Conservation (phyloP, 768 basidiomycete species). For the Serendipita sp. region DNA sequence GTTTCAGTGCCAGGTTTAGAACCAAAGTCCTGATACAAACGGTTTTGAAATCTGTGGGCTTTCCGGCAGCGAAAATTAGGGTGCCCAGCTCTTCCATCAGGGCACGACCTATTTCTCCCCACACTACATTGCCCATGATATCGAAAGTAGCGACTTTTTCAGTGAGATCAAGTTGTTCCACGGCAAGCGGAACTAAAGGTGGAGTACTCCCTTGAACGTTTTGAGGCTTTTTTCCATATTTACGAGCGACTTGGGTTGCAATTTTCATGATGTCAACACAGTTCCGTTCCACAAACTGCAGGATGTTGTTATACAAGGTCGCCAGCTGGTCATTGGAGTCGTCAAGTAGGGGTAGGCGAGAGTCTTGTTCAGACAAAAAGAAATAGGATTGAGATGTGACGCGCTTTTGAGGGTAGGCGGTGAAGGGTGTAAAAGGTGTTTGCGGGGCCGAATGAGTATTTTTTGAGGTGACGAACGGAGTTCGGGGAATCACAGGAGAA, state of each 20-base stretch:
- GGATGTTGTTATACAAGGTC: slow-evolving; percentile 61
- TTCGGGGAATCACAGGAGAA: slow-evolving; percentile 62
- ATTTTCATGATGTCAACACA: slow-evolving; percentile 58
- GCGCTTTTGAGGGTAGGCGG: slow-evolving; percentile 29
- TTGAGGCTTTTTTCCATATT: slow-evolving; percentile 20
- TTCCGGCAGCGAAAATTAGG: slow-evolving; percentile 78
- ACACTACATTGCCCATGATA: slow-evolving; percentile 75
- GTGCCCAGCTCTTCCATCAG: slow-evolving; percentile 75
- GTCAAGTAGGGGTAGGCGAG: slow-evolving; percentile 40
- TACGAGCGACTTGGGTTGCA: slow-evolving; percentile 49
- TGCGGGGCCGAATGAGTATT: slow-evolving; percentile 37
- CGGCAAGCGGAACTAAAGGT: slow-evolving; percentile 3
- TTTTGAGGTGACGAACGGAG: slow-evolving; percentile 36
- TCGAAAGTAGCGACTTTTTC: slow-evolving; percentile 38
- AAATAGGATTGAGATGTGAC: slow-evolving; percentile 23
- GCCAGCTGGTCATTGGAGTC: slow-evolving; percentile 53
- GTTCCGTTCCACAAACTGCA: slow-evolving; percentile 67
- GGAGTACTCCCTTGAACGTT: slow-evolving; percentile 7
- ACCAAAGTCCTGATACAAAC: slow-evolving; percentile 25
- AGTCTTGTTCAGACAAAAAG: slow-evolving; percentile 17
- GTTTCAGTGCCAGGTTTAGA: background rate
- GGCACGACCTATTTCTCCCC: slow-evolving; percentile 66
- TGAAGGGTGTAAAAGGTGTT: slow-evolving; percentile 38
- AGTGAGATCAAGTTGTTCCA: slow-evolving; percentile 9
- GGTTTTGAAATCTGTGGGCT: slow-evolving; percentile 78